Conservation (phyloP, 768 basidiomycete species). For the Suillus weaverae region DNA sequence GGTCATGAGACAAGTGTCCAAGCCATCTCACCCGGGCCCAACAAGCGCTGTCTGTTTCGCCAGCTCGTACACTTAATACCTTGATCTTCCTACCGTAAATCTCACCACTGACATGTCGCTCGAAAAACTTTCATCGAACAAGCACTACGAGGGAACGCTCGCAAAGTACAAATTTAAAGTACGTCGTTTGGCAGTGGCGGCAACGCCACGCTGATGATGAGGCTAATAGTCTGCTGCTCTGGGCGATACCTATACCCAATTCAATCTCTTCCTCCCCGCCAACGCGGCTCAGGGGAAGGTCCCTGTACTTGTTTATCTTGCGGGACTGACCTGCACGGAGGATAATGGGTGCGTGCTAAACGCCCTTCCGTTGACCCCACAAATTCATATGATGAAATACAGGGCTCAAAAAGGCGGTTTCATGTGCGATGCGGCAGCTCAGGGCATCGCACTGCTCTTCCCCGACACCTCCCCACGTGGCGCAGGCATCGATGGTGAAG, state of each 20-base stretch:
- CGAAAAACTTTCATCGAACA: constrained; percentile 73
- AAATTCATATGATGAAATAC: background rate
- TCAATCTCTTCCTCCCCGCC: constrained; percentile 88
- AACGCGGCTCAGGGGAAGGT: constrained; percentile 56
- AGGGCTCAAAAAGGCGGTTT: constrained; percentile 95
- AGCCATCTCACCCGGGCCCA: background rate
- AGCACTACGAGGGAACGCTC: constrained; percentile 77
- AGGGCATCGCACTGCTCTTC: constrained; percentile 89
- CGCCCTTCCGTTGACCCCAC: background rate
- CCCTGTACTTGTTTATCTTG: constrained; percentile 81
- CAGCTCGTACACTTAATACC: background rate
- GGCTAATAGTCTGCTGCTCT: constrained; percentile 60
- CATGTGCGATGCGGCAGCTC: constrained; percentile 77
- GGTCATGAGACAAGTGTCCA: background rate
- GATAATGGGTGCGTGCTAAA: constrained; percentile 74
- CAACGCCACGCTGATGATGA: background rate
- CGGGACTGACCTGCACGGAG: constrained; percentile 88
- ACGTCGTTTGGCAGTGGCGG: constrained; percentile 15
- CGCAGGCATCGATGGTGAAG: constrained; percentile 81
- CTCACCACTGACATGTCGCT: constrained; percentile 33
- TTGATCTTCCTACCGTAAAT: constrained; percentile 3
- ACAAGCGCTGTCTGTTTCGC: background rate
- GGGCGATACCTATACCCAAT: constrained; percentile 68
- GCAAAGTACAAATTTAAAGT: constrained; percentile 88
- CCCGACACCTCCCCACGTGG: constrained; percentile 96